Percentiles rank a stretch among this genome's conserved stretches.
phyloP scores from a whole-genome alignment of 1,284 basidiomycete genomes.

The Cutaneotrichosporon cutaneum region DNA sequence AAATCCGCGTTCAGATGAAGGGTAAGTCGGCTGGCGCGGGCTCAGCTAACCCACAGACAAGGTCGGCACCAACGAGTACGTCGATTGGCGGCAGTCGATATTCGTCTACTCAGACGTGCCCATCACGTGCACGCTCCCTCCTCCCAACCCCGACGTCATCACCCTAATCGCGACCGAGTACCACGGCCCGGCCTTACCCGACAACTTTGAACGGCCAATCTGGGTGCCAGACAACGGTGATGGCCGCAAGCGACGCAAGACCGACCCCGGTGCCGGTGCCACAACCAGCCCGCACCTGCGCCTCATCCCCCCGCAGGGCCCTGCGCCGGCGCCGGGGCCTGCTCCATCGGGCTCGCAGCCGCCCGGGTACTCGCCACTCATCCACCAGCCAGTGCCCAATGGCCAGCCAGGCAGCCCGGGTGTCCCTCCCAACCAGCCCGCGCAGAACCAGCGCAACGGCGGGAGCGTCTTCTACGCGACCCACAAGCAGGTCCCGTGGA shows the following conservation, averaged over 20 bases:
- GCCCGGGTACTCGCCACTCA: background rate
- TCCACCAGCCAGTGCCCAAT: background rate
- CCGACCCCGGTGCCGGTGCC: slow-evolving; percentile 5
- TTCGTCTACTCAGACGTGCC: slow-evolving; percentile 31
- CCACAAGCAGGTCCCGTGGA: slow-evolving; percentile 21
- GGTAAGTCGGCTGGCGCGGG: slow-evolving; percentile 28
- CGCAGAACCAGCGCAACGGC: slow-evolving; percentile 18
- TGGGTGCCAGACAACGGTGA: slow-evolving; percentile 19
- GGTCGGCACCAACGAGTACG: slow-evolving; percentile 37
- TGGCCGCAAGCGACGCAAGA: slow-evolving; percentile 19
- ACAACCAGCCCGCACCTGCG: background rate
- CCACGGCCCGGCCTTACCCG: slow-evolving; percentile 15
- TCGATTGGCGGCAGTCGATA: slow-evolving; percentile 46
- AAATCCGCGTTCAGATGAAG: slow-evolving; percentile 39
- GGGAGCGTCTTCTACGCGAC: slow-evolving; percentile 19
- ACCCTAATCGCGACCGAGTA: slow-evolving; percentile 17
- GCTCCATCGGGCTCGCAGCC: background rate
- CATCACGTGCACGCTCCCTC: slow-evolving; percentile 21
- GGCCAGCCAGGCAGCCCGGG: background rate
- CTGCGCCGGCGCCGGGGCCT: background rate
- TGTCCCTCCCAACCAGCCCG: slow-evolving; percentile 11
- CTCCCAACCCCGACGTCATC: slow-evolving; percentile 13
- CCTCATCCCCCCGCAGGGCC: background rate
- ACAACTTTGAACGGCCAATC: slow-evolving; percentile 20
- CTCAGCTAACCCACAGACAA: slow-evolving; percentile 25